Evolutionary conservation across 768 basidiomycete species (phyloP).

Genomic region (Rubroboletus satanas): DNA sequence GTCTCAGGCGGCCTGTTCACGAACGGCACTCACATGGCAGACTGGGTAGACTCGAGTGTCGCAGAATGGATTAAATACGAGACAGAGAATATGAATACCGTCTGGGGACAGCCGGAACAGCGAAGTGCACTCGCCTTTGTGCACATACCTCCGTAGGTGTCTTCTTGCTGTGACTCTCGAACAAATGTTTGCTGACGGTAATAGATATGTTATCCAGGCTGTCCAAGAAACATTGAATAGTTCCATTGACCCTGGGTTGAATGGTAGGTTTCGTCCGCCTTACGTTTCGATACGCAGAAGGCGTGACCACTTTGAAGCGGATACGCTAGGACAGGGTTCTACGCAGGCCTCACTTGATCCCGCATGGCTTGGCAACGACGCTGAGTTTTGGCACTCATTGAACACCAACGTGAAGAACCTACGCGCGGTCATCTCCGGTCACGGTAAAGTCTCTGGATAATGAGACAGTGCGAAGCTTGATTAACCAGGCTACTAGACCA

Average conservation of each 20-base stretch:
- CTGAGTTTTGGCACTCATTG: conserved; percentile 59
- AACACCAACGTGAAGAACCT: conserved; percentile 59
- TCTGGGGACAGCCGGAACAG: conserved; percentile 52
- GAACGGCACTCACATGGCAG: conserved; percentile 46
- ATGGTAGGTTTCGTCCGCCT: conserved; percentile 29
- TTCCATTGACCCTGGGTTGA: conserved; percentile 40
- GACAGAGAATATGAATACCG: conserved; percentile 47
- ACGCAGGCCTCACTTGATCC: conserved; percentile 50
- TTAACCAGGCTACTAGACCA: conserved; percentile 46
- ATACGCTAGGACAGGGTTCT: conserved; percentile 51
- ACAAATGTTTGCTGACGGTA: not conserved
- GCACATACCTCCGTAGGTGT: conserved; percentile 67
- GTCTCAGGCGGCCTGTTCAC: conserved; percentile 46
- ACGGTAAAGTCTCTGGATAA: conserved; percentile 41
- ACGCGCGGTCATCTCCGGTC: conserved; percentile 66
- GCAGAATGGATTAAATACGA: conserved; percentile 58
- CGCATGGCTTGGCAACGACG: conserved; percentile 43
- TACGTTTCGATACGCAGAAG: not conserved
- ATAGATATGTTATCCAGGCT: conserved; percentile 28
- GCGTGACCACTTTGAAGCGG: conserved; percentile 37
- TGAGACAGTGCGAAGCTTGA: not conserved
- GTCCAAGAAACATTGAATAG: conserved; percentile 36
- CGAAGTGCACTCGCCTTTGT: conserved; percentile 66
- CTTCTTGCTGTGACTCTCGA: not conserved
- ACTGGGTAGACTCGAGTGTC: conserved; percentile 67